Base-by-base conservation (phyloP, 1,284 basidiomycete genomes). In the Melampsora larici-populina region DNA sequence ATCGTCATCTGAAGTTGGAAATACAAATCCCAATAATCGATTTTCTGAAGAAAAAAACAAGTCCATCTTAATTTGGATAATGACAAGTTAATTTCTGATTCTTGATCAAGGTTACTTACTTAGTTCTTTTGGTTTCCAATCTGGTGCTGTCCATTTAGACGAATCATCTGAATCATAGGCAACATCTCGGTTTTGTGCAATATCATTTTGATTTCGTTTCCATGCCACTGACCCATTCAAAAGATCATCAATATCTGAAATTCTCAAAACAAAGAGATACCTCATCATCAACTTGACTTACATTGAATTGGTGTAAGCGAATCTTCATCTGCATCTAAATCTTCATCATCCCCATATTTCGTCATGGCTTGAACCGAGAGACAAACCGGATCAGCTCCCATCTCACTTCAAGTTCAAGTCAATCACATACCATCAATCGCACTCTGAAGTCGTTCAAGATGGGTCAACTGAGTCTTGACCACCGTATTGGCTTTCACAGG, bases 81-180 rank as follows among this genome's bases (percentile, higher is more conserved):
- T 26, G 7, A 29, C 17, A 64, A 49, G 6, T 9, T 58, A 46
- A 60, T n/a, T n/a, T 21, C 60, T 40, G 29, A 3, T 18, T 29
- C 26, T 11, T 36, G 18, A 9, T 29, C 15, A n/a, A 17, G 0
- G 60, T 43, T 17, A 70, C 76, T 33, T 51, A 78, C 76, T 78
- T 33, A 78, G 46, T 71, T 78, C 76, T 46, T 78, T 70, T 21
- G 68, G 69, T 48, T 71, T 78, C 76, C 76, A 78, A 46, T 48
- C 62, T 48, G 76, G 69, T n/a, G 36, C 29, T 21, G 69, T 36
- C 24, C 33, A 49, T 18, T 49, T 68, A 55, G 36, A 51, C 6
- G 48, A 48, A 26, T 78, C 76, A 71, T 78, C 76, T 11, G 76
- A 78, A 66, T 78, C 76, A 78, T 78, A 78, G 9, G 68, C 76